Conservation (phyloP, 495 filamentous ascomycete species). For the Penicillium cinerascens region DNA sequence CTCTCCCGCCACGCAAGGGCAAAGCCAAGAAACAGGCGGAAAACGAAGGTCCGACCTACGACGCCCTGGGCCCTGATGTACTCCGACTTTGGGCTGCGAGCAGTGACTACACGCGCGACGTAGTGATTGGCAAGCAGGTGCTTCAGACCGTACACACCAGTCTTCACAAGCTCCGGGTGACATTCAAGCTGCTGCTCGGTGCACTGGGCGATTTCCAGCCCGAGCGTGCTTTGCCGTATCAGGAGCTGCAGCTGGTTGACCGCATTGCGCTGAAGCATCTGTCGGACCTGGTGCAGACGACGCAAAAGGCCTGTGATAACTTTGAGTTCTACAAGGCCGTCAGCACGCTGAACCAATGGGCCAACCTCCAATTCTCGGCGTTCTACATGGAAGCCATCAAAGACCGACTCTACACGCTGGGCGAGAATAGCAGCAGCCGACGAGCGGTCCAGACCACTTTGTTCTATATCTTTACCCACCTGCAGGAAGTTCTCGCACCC, state of each 20-base stretch:
- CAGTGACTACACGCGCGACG: slow-evolving; percentile 86
- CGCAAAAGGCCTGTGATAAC: slow-evolving; percentile 58
- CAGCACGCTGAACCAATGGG: slow-evolving; percentile 69
- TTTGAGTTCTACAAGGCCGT: slow-evolving; percentile 83
- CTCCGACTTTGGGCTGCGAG: slow-evolving; percentile 90
- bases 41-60: slow-evolving; percentile 46
- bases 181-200: slow-evolving; percentile 83
- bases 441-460: slow-evolving; percentile 63
- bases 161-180: slow-evolving; percentile 81
- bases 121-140: slow-evolving; percentile 70
- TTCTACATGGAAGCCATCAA: slow-evolving; percentile 94
- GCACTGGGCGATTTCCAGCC: slow-evolving; percentile 62
- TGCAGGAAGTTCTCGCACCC: slow-evolving; percentile 74
- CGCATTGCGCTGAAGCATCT: slow-evolving; percentile 76
- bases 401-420: slow-evolving; percentile 81
- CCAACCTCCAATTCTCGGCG: slow-evolving; percentile 76
- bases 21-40: slow-evolving; percentile 50
- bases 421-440: slow-evolving; percentile 50
- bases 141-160: slow-evolving; percentile 69
- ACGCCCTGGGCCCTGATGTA: slow-evolving; percentile 72
- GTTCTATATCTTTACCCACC: slow-evolving; percentile 61
- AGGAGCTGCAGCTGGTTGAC: slow-evolving; percentile 53
- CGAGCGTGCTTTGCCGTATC: slow-evolving; percentile 34
- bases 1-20: slow-evolving; percentile 51
- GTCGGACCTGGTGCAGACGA: slow-evolving; percentile 53